Conservation (phyloP, 2,329 filamentous ascomycete genomes). For the Coniochaeta prunicola region DNA sequence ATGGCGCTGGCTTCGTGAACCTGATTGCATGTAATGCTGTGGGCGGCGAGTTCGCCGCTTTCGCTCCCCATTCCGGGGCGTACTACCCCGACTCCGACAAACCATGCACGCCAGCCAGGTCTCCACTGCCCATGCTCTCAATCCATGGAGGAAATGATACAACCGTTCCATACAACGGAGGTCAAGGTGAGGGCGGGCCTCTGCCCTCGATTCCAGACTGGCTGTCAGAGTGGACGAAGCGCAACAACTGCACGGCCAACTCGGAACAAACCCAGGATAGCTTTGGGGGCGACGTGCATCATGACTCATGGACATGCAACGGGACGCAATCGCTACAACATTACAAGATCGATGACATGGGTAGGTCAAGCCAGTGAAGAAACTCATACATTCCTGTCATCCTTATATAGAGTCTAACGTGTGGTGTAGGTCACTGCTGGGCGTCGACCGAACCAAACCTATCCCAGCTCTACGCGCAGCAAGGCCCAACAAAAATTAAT, state of each 20-base stretch:
- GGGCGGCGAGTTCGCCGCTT: constrained; percentile 34
- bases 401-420: too few relatives aligned
- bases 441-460: constrained; percentile 36
- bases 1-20: constrained; percentile 39
- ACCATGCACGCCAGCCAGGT: constrained; percentile 30
- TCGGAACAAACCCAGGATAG: constrained; percentile 7
- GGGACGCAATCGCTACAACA: constrained; percentile 30
- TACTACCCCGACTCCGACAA: constrained; percentile 35
- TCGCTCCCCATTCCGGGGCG: constrained; percentile 35
- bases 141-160: constrained; percentile 37
- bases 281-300: constrained; percentile 6
- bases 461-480: constrained; percentile 30
- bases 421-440: constrained; percentile 40
- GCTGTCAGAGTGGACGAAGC: constrained; percentile 29
- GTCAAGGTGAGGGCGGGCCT: constrained; percentile 31
- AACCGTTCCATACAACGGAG: constrained; percentile 34
- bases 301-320: constrained; percentile 32
- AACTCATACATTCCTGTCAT: too few relatives aligned
- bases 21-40: constrained; percentile 33
- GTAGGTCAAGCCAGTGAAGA: too few relatives aligned
- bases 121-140: constrained; percentile 32
- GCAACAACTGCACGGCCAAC: constrained; percentile 33
- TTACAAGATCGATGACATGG: constrained; percentile 35
- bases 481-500: constrained; percentile 32
- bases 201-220: constrained; percentile 32